A percentile compares a stretch with the other conserved stretches of the same genome.
Evolutionary conservation across 2,329 filamentous ascomycete genomes (phyloP).

Genomic region (Talaromyces sp.): DNA sequence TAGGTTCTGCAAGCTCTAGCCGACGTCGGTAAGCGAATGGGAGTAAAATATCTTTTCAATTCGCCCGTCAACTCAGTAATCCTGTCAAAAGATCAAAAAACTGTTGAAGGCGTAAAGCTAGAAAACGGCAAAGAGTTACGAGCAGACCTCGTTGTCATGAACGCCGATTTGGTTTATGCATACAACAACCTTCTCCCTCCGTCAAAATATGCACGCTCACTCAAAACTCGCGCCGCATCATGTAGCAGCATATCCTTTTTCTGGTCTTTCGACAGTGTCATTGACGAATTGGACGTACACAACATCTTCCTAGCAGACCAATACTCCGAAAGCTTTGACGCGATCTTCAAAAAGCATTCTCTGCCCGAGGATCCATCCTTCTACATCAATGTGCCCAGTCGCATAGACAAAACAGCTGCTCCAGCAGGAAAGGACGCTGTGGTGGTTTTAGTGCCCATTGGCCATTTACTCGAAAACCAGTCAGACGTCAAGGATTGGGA

Average conservation of each 20-base stretch:
- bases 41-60: neutral
- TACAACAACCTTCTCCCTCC: neutral
- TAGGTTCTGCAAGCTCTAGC: neutral
- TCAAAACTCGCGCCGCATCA: neutral
- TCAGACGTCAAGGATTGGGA: neutral
- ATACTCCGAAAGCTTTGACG: constrained; percentile 66
- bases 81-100: neutral
- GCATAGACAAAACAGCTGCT: constrained; percentile 65
- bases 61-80: neutral
- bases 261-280: neutral
- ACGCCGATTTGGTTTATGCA: neutral
- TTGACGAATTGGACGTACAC: neutral
- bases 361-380: constrained; percentile 69
- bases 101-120: neutral
- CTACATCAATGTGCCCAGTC: constrained; percentile 72
- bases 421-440: constrained; percentile 58
- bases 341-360: constrained; percentile 67
- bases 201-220: neutral
- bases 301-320: neutral
- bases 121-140: neutral
- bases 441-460: neutral
- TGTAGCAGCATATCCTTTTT: neutral
- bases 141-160: neutral
- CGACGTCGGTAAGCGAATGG: neutral
- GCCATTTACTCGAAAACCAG: neutral